Percentiles rank a stretch among this genome's conserved stretches.
phyloP scores from a whole-genome alignment of 805 yeast genomes.

The Nakazawaea ambrosiae region DNA sequence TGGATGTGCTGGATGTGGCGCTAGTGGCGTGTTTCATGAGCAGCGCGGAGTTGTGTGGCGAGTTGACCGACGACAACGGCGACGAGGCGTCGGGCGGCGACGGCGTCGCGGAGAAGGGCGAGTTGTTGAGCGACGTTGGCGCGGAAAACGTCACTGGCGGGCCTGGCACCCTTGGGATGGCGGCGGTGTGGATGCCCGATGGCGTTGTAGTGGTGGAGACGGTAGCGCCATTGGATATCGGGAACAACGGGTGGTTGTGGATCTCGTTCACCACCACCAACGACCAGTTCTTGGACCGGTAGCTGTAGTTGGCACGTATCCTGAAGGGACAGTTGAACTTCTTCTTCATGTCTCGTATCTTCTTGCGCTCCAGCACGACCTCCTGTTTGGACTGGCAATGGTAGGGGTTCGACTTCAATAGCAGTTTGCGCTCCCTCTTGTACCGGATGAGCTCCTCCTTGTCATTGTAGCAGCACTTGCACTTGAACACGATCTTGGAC shows the following conservation, averaged over 20 bases:
- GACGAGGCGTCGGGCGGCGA: not conserved
- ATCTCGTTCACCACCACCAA: constrained; percentile 52
- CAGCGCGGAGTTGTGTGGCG: not conserved
- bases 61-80: not conserved
- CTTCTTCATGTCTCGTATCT: constrained; percentile 12
- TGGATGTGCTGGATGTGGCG: too few species aligned
- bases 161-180: not conserved
- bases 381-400: constrained; percentile 20
- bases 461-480: constrained; percentile 34
- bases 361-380: constrained; percentile 17
- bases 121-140: not conserved
- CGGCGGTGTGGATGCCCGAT: not conserved
- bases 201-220: not conserved
- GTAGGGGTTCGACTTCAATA: constrained; percentile 14
- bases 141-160: not conserved
- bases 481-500: constrained; percentile 54
- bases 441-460: constrained; percentile 12
- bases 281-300: constrained; percentile 48
- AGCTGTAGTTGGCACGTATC: constrained; percentile 54
- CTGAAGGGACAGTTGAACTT: constrained; percentile 52
- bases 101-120: not conserved
- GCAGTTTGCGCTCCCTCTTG: constrained; percentile 9
- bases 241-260: constrained; percentile 46
- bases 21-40: too few species aligned
- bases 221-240: constrained; percentile 5